Percentiles rank a stretch among this genome's conserved stretches.
Conservation (phyloP, 1,284 basidiomycete species). For the Bjerkandera adusta region DNA sequence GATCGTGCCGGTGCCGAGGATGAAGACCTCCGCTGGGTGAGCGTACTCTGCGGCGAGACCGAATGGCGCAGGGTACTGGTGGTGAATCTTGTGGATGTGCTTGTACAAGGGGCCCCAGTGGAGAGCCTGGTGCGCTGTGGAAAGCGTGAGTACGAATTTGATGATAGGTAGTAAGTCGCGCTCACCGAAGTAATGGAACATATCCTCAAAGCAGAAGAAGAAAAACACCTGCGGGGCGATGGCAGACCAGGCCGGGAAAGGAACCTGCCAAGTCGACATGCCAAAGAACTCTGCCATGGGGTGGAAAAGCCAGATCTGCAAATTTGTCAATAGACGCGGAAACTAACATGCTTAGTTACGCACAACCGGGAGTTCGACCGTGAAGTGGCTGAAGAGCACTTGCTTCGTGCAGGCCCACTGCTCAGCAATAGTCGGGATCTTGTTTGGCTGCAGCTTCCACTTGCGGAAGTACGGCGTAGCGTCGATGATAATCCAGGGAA, state of each 20-base stretch:
- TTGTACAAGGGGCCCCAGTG: slow-evolving; percentile 94
- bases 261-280: slow-evolving; percentile 91
- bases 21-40: slow-evolving; percentile 92
- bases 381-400: slow-evolving; percentile 95
- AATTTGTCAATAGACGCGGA: slow-evolving; percentile 3
- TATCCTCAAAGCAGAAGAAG: slow-evolving; percentile 97
- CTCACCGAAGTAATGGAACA: slow-evolving; percentile 82
- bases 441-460: slow-evolving; percentile 93
- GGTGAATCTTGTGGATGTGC: slow-evolving; percentile 97
- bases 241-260: slow-evolving; percentile 74
- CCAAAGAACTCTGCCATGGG: slow-evolving; percentile 89
- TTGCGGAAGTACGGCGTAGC: slow-evolving; percentile 89
- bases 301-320: slow-evolving; percentile 94
- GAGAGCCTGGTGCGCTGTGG: slow-evolving; percentile 80
- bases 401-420: slow-evolving; percentile 98
- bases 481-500: slow-evolving; percentile 98
- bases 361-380: slow-evolving; percentile 89
- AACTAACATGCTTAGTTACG: slow-evolving; percentile 26
- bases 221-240: slow-evolving; percentile 83
- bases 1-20: slow-evolving; percentile 86
- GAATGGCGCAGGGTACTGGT: slow-evolving; percentile 97
- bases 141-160: slow-evolving; percentile 22
- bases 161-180: slow-evolving; percentile 18
- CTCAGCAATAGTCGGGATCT: slow-evolving; percentile 77
- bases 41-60: slow-evolving; percentile 98